Evolutionary conservation across 2,329 filamentous ascomycete genomes (phyloP).

Genomic region (Colletotrichum sp.): DNA sequence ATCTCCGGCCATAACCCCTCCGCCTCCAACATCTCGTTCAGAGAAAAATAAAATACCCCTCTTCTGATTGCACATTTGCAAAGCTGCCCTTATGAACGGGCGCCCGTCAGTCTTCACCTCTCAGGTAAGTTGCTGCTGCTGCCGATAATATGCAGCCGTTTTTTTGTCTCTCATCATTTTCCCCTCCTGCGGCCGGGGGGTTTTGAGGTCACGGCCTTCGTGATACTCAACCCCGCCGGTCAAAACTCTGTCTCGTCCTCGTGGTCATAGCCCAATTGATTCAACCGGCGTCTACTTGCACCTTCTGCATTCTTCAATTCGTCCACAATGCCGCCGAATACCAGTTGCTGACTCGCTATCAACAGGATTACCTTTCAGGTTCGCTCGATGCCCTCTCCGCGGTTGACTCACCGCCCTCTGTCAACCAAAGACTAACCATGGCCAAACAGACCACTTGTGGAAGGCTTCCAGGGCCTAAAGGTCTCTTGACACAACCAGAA

Average conservation of each 20-base stretch:
- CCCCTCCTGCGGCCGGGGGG: neutral
- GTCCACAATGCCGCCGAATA: neutral
- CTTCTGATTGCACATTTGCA: conserved; percentile 34
- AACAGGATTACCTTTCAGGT: conserved; percentile 80
- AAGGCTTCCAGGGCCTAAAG: conserved; percentile 54
- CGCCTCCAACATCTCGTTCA: conserved; percentile 16
- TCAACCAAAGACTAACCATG: conserved; percentile 31
- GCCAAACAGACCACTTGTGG: conserved; percentile 55
- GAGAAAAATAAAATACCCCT: conserved; percentile 22
- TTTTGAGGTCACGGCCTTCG: neutral
- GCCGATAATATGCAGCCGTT: neutral
- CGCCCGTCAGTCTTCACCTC: conserved; percentile 85
- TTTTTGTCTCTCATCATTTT: neutral
- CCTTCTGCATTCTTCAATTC: neutral
- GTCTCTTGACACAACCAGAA: conserved; percentile 25
- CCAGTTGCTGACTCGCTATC: conserved; percentile 45
- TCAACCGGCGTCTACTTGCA: neutral
- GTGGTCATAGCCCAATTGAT: conserved; percentile 4
- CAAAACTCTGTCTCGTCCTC: conserved; percentile 8
- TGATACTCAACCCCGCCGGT: conserved; percentile 14
- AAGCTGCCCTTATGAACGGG: conserved; percentile 83
- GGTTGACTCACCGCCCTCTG: conserved; percentile 47
- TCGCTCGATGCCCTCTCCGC: conserved; percentile 35
- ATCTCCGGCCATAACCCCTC: conserved; percentile 10
- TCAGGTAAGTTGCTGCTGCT: conserved; percentile 64